phyloP scores from a whole-genome alignment of 2,329 filamentous ascomycete genomes.

The Aspergillus pseudoviridinutans region DNA sequence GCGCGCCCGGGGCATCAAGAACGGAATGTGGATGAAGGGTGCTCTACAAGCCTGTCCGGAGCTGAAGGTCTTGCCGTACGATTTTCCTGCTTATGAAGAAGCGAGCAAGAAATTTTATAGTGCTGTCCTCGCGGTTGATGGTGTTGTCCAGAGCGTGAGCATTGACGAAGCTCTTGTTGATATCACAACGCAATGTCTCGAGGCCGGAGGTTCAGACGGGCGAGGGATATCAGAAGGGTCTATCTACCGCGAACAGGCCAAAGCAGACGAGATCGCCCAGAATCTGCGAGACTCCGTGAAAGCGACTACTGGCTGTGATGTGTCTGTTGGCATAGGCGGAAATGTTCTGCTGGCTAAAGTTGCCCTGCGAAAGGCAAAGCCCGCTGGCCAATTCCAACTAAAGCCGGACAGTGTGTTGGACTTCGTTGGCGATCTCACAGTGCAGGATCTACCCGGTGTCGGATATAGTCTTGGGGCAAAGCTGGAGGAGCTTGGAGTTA shows the following conservation, averaged over 20 bases:
- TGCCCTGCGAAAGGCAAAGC: constrained; percentile 86
- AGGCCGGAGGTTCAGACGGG: constrained; percentile 63
- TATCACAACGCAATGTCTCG: constrained; percentile 66
- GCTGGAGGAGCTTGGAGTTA: constrained; percentile 80
- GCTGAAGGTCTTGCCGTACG: constrained; percentile 87
- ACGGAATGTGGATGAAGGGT: constrained; percentile 99
- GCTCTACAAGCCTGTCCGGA: constrained; percentile 79
- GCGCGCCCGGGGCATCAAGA: constrained; percentile 80
- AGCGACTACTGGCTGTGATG: constrained; percentile 72
- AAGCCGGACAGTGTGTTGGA: constrained; percentile 74
- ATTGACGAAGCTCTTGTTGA: constrained; percentile 94
- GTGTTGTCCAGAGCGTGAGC: constrained; percentile 90
- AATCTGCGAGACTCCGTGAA: constrained; percentile 67
- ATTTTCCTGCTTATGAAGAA: constrained; percentile 91
- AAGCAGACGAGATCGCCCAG: constrained; percentile 67
- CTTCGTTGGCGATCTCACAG: constrained; percentile 71
- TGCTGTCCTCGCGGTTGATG: constrained; percentile 72
- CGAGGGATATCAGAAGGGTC: constrained; percentile 62
- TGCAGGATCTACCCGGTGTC: constrained; percentile 85
- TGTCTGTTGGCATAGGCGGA: constrained; percentile 86
- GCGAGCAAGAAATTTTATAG: constrained; percentile 86
- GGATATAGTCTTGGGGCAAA: constrained; percentile 84
- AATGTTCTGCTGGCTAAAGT: constrained; percentile 92
- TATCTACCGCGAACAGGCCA: constrained; percentile 72
- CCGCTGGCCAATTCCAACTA: constrained; percentile 86